Conservation (phyloP, 495 filamentous ascomycete species). For the Penicillium canescens region DNA sequence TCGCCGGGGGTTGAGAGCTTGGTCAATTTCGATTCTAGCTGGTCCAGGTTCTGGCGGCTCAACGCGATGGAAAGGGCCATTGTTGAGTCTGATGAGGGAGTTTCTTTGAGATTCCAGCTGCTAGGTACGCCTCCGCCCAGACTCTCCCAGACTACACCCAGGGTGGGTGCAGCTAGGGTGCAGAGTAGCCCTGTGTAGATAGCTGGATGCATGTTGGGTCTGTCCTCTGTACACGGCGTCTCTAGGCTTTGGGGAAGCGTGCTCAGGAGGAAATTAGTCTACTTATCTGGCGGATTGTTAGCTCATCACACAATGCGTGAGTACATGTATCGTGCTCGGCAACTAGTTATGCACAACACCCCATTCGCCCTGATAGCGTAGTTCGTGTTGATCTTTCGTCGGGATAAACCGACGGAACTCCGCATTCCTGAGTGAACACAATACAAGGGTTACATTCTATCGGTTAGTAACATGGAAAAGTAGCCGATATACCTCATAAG, state of each 20-base stretch:
- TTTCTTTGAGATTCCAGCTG: conserved; percentile 12
- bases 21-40: conserved; percentile 53
- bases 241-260: too few species aligned
- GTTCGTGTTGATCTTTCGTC: not conserved
- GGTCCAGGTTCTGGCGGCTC: conserved; percentile 49
- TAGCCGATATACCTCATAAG: too few species aligned
- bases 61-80: conserved; percentile 41
- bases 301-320: not conserved
- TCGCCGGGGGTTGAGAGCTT: conserved; percentile 58
- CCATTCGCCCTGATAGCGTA: not conserved
- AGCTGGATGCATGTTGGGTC: conserved; percentile 13
- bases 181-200: conserved; percentile 22
- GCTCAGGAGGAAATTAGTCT: not conserved
- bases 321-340: not conserved
- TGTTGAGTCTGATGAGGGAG: conserved; percentile 12
- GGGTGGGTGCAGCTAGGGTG: conserved; percentile 15
- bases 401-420: conserved; percentile 12
- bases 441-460: conserved; percentile 13
- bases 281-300: not conserved
- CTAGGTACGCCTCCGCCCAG: conserved; percentile 7
- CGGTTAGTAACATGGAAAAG: not conserved
- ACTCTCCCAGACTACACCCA: conserved; percentile 22
- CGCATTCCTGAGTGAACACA: conserved; percentile 8
- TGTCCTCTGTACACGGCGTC: not conserved
- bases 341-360: not conserved